Conservation (phyloP, 2,329 filamentous ascomycete species). For the Ilyonectria mors-panacis region DNA sequence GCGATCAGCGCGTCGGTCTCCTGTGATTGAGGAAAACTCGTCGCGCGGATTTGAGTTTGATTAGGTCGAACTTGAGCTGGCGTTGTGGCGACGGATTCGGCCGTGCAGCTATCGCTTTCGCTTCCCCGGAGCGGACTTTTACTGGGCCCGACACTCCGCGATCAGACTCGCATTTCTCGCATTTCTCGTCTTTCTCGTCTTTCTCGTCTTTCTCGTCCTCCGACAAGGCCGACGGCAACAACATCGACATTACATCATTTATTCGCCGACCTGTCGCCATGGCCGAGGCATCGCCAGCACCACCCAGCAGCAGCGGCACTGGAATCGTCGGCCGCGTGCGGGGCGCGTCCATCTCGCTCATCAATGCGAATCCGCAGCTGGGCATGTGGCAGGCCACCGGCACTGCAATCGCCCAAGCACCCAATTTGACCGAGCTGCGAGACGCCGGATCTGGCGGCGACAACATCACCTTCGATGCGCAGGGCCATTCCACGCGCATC, state of each 20-base stretch:
- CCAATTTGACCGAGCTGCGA: constrained; percentile 48
- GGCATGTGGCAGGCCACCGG: constrained; percentile 51
- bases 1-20: not conserved
- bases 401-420: constrained; percentile 50
- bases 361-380: constrained; percentile 49
- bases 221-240: not conserved
- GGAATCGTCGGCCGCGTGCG: constrained; percentile 45
- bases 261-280: constrained; percentile 1
- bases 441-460: constrained; percentile 45
- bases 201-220: not conserved
- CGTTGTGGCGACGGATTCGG: not conserved
- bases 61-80: not conserved
- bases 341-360: constrained; percentile 45
- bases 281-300: not conserved
- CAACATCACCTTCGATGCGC: constrained; percentile 49
- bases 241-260: not conserved
- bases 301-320: constrained; percentile 3
- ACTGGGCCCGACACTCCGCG: not conserved
- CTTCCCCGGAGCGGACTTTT: constrained; percentile 6
- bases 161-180: not conserved
- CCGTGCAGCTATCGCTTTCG: not conserved
- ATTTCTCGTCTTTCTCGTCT: constrained; percentile 4
- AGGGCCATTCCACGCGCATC: constrained; percentile 48
- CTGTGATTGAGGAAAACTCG: not conserved
- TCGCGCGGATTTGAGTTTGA: not conserved